Evolutionary conservation across 2,329 filamentous ascomycete genomes (phyloP).

Genomic region (Pestalotiopsis sp.): DNA sequence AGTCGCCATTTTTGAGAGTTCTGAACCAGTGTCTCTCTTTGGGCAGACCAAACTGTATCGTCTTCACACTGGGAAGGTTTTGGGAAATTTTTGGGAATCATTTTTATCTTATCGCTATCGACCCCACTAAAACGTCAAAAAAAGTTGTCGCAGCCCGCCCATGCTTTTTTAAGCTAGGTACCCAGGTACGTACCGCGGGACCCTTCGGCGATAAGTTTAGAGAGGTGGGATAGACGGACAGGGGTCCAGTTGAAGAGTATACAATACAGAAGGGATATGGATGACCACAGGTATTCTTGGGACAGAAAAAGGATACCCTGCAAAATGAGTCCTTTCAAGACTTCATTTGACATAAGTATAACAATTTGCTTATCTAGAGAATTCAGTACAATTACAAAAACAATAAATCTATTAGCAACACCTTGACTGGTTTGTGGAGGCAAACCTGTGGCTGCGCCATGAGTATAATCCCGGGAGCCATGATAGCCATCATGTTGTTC

Average conservation of each 20-base stretch:
- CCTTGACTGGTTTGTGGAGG: too few relatives aligned
- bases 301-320: too few relatives aligned
- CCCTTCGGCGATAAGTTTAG: neutral
- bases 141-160: neutral
- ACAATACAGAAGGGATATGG: too few relatives aligned
- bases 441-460: too few relatives aligned
- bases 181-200: neutral
- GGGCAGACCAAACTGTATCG: slow-evolving; percentile 5
- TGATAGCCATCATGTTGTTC: too few relatives aligned
- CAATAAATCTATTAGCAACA: too few relatives aligned
- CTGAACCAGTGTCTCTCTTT: slow-evolving; percentile 15
- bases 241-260: neutral
- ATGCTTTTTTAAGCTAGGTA: neutral
- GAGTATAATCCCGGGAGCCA: too few relatives aligned
- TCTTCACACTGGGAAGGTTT: slow-evolving; percentile 1
- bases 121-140: slow-evolving; percentile 23
- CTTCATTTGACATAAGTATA: too few relatives aligned
- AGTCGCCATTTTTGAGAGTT: slow-evolving; percentile 45
- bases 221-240: neutral
- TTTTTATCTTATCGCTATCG: slow-evolving; percentile 9
- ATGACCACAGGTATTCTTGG: too few relatives aligned
- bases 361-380: too few relatives aligned
- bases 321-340: too few relatives aligned
- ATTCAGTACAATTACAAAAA: too few relatives aligned
- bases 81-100: slow-evolving; percentile 24